These are phyloP conservation scores for Hypoxylon subgilvum DNA, from an alignment of 495 filamentous ascomycete genomes.

Conservation along the genomic window DNA sequence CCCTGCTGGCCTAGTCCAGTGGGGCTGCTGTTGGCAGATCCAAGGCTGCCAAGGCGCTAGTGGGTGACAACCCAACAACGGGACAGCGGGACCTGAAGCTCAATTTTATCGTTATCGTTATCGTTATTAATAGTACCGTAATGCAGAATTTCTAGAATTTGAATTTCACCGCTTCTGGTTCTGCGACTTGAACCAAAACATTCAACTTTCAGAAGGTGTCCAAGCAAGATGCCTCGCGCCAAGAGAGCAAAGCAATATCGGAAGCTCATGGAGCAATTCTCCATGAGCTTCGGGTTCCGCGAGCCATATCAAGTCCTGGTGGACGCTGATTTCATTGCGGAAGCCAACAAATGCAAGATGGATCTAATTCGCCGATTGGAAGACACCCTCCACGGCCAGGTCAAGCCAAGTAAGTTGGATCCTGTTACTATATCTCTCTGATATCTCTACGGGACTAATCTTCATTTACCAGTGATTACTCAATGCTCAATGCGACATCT, in stretches of 20 bases:
- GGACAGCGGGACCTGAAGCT: too few species aligned
- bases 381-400: slow-evolving; percentile 75
- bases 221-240: slow-evolving; percentile 78
- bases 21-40: not conserved
- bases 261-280: slow-evolving; percentile 94
- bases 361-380: slow-evolving; percentile 73
- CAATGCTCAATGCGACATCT: slow-evolving; percentile 71
- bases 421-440: not conserved
- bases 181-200: slow-evolving; percentile 4
- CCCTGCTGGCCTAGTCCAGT: too few species aligned
- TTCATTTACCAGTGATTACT: slow-evolving; percentile 46
- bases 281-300: slow-evolving; percentile 81
- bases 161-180: slow-evolving; percentile 1
- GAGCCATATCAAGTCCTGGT: slow-evolving; percentile 93
- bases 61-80: too few species aligned
- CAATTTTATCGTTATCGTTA: slow-evolving; percentile 9
- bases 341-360: slow-evolving; percentile 79
- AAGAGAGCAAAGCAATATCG: slow-evolving; percentile 95
- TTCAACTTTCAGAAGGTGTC: too few species aligned
- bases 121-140: slow-evolving; percentile 6
- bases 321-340: slow-evolving; percentile 79
- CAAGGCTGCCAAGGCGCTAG: too few species aligned
- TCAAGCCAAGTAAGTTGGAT: slow-evolving; percentile 76
- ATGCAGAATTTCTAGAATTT: slow-evolving; percentile 24
- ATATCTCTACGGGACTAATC: slow-evolving; percentile 4